phyloP scores from a whole-genome alignment of 257 asterid genomes.

The Paraleonurus japonicus region DNA sequence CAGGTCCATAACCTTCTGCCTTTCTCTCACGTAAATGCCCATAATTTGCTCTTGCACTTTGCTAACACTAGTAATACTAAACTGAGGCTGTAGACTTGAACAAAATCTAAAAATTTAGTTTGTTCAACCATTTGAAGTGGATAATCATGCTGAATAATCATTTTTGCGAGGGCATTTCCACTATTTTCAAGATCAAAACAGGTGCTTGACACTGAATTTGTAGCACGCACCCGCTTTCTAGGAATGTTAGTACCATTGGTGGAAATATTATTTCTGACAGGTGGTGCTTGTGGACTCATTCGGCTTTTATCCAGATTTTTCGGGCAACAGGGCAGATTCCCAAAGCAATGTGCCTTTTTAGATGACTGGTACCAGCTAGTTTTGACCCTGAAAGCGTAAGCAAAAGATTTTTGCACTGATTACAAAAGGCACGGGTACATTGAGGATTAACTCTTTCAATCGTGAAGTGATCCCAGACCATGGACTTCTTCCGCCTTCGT shows the following conservation, averaged over 20 bases:
- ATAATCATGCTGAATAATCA: slow-evolving; percentile 79
- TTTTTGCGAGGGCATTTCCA: slow-evolving; percentile 55
- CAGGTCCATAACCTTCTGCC: slow-evolving; percentile 55
- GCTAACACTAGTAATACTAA: slow-evolving; percentile 35
- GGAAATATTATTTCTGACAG: slow-evolving; percentile 35
- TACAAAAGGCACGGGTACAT: slow-evolving; percentile 68
- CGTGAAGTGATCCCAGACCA: slow-evolving; percentile 89
- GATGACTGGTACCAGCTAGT: slow-evolving; percentile 88
- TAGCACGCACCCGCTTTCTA: slow-evolving; percentile 60
- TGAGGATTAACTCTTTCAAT: slow-evolving; percentile 44
- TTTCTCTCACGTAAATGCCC: slow-evolving; percentile 54
- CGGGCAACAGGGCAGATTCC: slow-evolving; percentile 72
- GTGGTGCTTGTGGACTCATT: slow-evolving; percentile 26
- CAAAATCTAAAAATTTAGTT: slow-evolving; percentile 56
- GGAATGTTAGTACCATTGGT: slow-evolving; percentile 49
- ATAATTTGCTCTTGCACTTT: slow-evolving; percentile 50
- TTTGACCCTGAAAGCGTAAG: slow-evolving; percentile 80
- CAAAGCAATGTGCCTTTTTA: slow-evolving; percentile 70
- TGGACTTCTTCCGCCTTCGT: slow-evolving; percentile 76
- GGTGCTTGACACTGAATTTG: slow-evolving; percentile 34
- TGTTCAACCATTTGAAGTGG: slow-evolving; percentile 75
- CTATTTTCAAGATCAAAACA: slow-evolving; percentile 42
- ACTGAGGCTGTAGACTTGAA: slow-evolving; percentile 64
- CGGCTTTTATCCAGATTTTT: slow-evolving; percentile 40
- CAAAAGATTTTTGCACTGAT: slow-evolving; percentile 84